These are phyloP conservation scores for Malus fusca DNA, from an alignment of 306 rosid species.

Conservation along the genomic window DNA sequence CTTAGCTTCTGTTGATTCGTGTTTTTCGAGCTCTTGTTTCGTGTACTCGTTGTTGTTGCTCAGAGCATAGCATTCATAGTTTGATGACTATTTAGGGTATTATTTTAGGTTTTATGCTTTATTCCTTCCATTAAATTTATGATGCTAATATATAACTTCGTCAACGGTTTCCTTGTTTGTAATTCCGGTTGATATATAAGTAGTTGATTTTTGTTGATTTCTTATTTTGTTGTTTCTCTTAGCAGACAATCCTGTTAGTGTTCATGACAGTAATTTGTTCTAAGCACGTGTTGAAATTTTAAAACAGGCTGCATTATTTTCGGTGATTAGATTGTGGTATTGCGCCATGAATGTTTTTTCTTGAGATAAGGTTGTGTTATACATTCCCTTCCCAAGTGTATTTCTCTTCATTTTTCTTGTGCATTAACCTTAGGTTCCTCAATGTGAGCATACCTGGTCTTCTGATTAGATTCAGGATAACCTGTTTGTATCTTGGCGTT, in stretches of 20 bases:
- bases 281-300: background rate
- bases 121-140: background rate
- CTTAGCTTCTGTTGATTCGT: constrained; percentile 1
- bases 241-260: background rate
- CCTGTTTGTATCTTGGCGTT: background rate
- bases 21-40: background rate
- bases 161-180: background rate
- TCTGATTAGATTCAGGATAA: background rate
- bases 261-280: background rate
- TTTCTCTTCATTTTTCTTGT: too few relatives aligned
- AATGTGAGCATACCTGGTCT: background rate
- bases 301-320: constrained; percentile 2
- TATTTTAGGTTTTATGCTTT: background rate
- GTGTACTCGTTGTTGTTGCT: background rate
- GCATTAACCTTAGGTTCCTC: background rate
- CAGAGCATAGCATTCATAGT: background rate
- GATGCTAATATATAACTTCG: background rate
- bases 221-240: background rate
- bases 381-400: background rate
- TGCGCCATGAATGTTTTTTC: background rate
- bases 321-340: background rate
- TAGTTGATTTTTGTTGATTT: background rate
- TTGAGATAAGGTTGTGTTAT: background rate
- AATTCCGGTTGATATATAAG: background rate
- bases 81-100: background rate